Conservation (phyloP, 2,329 filamentous ascomycete species). For the Sordariomycetes sp. region DNA sequence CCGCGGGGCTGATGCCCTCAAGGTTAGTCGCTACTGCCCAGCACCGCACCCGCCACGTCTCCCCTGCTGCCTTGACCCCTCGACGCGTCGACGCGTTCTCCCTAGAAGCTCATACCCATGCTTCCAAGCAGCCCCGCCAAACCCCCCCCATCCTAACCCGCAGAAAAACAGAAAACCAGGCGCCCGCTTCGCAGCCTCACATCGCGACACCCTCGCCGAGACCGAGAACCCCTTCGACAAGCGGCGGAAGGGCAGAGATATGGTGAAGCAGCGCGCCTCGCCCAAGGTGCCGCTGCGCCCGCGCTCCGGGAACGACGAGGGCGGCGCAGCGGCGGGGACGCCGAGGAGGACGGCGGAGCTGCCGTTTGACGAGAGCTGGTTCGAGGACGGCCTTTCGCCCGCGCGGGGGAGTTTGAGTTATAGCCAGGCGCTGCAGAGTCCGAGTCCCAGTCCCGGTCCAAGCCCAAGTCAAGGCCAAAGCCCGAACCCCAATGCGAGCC, state of each 20-base stretch:
- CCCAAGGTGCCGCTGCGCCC: constrained; percentile 29
- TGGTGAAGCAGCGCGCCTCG: constrained; percentile 34
- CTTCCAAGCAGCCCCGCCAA: background rate
- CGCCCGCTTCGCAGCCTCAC: constrained; percentile 5
- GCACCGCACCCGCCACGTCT: background rate
- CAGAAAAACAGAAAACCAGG: constrained; percentile 2
- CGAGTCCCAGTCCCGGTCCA: background rate
- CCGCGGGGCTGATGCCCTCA: too few species aligned
- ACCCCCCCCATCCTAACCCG: background rate
- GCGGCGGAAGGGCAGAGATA: constrained; percentile 10
- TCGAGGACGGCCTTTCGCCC: constrained; percentile 11
- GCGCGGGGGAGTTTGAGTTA: constrained; percentile 3
- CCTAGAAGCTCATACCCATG: background rate
- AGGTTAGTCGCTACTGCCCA: too few species aligned
- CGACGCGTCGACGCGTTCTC: background rate
- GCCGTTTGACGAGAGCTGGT: constrained; percentile 2
- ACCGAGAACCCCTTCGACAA: constrained; percentile 6
- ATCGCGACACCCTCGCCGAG: constrained; percentile 7
- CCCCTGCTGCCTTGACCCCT: background rate
- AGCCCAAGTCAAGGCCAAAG: constrained; percentile 6
- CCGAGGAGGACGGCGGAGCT: constrained; percentile 11
- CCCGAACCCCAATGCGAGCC: background rate
- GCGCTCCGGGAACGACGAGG: constrained; percentile 17
- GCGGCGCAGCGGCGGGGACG: constrained; percentile 15
- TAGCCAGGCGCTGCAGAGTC: constrained; percentile 5